Percentiles rank a stretch among this genome's conserved stretches.
Conservation (phyloP, 1,139 yeast species). For the Debaryomyces fabryi region DNA sequence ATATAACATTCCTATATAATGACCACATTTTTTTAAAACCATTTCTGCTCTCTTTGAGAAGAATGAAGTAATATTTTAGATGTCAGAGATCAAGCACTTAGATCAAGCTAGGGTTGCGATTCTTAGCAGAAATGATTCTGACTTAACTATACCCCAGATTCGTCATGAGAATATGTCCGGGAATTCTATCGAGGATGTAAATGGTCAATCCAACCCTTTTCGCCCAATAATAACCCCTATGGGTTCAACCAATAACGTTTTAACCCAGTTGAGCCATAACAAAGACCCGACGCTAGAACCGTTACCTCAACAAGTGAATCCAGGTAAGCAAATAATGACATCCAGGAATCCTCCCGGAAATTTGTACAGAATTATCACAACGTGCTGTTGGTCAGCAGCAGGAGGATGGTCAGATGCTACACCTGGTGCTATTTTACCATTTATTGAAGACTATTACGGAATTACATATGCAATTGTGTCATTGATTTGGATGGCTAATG, state of each 20-base stretch:
- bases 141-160: conserved; percentile 2
- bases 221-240: conserved; percentile 16
- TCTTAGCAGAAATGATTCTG: conserved; percentile 15
- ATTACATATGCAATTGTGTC: conserved; percentile 45
- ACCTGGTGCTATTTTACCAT: conserved; percentile 51
- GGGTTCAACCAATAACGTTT: conserved; percentile 15
- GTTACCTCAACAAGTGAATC: conserved; percentile 12
- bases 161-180: background rate
- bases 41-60: background rate
- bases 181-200: conserved; percentile 1
- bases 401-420: conserved; percentile 48
- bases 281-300: background rate
- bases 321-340: conserved; percentile 20
- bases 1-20: background rate
- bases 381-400: conserved; percentile 44
- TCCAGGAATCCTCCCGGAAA: conserved; percentile 46
- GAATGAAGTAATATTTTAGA: background rate
- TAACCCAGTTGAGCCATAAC: conserved; percentile 10
- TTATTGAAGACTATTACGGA: conserved; percentile 38
- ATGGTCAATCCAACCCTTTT: background rate
- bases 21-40: background rate
- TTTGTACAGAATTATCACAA: conserved; percentile 41
- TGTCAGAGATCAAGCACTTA: conserved; percentile 4
- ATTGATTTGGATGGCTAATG: conserved; percentile 49
- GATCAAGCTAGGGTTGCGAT: conserved; percentile 15